phyloP scores from a whole-genome alignment of 257 asterid species.

The Voacanga thouarsii region DNA sequence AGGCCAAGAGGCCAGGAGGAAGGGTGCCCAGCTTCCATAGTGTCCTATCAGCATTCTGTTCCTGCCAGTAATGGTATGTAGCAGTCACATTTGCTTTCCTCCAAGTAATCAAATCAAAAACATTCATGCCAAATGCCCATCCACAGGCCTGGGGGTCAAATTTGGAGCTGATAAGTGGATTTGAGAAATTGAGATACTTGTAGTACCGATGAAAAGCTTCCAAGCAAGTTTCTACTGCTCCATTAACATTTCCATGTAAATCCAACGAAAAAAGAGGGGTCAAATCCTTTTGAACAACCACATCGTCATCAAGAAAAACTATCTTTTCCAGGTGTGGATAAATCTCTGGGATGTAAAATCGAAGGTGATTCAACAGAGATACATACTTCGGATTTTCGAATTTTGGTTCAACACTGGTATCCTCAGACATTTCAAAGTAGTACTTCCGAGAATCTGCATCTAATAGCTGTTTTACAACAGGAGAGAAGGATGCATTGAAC shows the following conservation, averaged over 20 bases:
- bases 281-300: slow-evolving; percentile 82
- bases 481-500: slow-evolving; percentile 70
- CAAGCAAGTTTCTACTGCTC: slow-evolving; percentile 91
- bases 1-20: slow-evolving; percentile 80
- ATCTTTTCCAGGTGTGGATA: slow-evolving; percentile 82
- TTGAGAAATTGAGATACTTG: slow-evolving; percentile 79
- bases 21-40: slow-evolving; percentile 88
- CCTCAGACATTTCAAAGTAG: slow-evolving; percentile 41
- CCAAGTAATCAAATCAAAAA: slow-evolving; percentile 82
- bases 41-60: slow-evolving; percentile 48
- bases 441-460: slow-evolving; percentile 33
- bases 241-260: slow-evolving; percentile 85
- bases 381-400: slow-evolving; percentile 58
- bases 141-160: slow-evolving; percentile 92
- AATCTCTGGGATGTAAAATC: slow-evolving; percentile 80
- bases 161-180: slow-evolving; percentile 68
- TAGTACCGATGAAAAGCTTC: slow-evolving; percentile 83
- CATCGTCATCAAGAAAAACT: slow-evolving; percentile 80
- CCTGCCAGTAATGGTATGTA: slow-evolving; percentile 71
- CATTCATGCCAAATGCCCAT: slow-evolving; percentile 91
- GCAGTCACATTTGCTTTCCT: slow-evolving; percentile 66
- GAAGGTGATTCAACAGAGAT: slow-evolving; percentile 63
- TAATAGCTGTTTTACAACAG: slow-evolving; percentile 50
- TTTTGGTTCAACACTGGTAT: slow-evolving; percentile 39
- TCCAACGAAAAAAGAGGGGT: slow-evolving; percentile 74